These are phyloP conservation scores for Cokeromyces recurvatus DNA, from an alignment of 371 early-diverging fungal genomes.

Conservation along the genomic window DNA sequence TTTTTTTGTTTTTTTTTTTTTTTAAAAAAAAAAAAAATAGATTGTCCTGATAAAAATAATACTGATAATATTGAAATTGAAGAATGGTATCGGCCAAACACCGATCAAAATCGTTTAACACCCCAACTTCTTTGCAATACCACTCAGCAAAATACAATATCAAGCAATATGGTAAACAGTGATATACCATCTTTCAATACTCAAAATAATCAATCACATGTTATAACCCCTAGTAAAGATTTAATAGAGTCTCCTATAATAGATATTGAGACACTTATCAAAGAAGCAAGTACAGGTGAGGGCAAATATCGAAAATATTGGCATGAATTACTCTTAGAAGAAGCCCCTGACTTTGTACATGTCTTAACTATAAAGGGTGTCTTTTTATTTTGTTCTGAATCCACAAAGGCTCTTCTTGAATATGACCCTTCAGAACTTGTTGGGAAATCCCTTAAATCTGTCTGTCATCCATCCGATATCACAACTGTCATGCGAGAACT, in stretches of 20 bases:
- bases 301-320: conserved; percentile 7
- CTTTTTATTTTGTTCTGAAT: conserved; percentile 53
- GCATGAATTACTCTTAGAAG: conserved; percentile 25
- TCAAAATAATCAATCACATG: not conserved
- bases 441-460: conserved; percentile 47
- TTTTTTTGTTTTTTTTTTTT: too few relatives aligned
- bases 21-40: conserved; percentile 10
- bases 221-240: conserved; percentile 17
- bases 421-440: conserved; percentile 48
- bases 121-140: too few relatives aligned
- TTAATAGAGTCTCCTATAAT: conserved; percentile 3
- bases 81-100: too few relatives aligned
- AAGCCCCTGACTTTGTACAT: conserved; percentile 47
- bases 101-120: too few relatives aligned
- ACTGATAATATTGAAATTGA: too few relatives aligned
- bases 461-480: conserved; percentile 63
- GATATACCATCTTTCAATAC: too few relatives aligned
- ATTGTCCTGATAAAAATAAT: not conserved
- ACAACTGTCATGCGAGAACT: conserved; percentile 60
- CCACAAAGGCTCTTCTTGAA: conserved; percentile 35
- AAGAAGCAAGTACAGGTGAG: conserved; percentile 18
- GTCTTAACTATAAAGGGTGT: conserved; percentile 54
- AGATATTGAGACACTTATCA: conserved; percentile 24
- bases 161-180: too few relatives aligned
- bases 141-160: too few relatives aligned